Conservation (phyloP, 106 monocot genomes). For the Dioscorea zingiberensis region DNA sequence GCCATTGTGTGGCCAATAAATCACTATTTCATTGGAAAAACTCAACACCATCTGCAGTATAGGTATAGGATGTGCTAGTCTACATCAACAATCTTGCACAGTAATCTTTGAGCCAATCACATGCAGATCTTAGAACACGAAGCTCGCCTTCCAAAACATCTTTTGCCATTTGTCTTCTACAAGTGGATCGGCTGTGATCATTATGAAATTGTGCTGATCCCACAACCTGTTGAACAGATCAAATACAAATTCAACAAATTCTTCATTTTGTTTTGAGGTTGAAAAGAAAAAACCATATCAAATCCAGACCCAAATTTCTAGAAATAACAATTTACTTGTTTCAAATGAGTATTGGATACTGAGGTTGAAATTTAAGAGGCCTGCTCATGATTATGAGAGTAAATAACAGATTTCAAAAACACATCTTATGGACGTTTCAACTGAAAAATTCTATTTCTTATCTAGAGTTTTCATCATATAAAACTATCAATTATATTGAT, state of each 20-base stretch:
- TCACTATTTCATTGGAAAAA: too few species aligned
- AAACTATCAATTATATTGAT: not conserved
- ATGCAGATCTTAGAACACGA: slow-evolving; percentile 23
- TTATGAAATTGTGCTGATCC: not conserved
- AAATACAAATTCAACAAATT: not conserved
- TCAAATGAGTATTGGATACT: not conserved
- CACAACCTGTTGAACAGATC: slow-evolving; percentile 3
- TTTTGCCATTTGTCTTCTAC: slow-evolving; percentile 23
- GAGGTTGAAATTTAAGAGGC: too few species aligned
- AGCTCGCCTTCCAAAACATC: slow-evolving; percentile 27
- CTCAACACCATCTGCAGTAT: too few species aligned
- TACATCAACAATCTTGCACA: not conserved
- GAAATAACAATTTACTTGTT: not conserved
- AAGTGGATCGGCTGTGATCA: not conserved
- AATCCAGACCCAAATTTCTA: not conserved
- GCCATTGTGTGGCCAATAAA: too few species aligned
- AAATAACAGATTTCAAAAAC: not conserved
- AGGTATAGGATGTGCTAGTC: too few species aligned
- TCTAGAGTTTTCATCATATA: not conserved
- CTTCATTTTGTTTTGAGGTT: not conserved
- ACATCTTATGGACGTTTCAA: not conserved
- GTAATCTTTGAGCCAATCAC: slow-evolving; percentile 22
- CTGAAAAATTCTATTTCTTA: not conserved
- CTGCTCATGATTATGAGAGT: too few species aligned
- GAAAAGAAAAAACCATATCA: not conserved